These are phyloP conservation scores for Salix koriyanagi DNA, from an alignment of 345 rosid genomes.

Conservation along the genomic window DNA sequence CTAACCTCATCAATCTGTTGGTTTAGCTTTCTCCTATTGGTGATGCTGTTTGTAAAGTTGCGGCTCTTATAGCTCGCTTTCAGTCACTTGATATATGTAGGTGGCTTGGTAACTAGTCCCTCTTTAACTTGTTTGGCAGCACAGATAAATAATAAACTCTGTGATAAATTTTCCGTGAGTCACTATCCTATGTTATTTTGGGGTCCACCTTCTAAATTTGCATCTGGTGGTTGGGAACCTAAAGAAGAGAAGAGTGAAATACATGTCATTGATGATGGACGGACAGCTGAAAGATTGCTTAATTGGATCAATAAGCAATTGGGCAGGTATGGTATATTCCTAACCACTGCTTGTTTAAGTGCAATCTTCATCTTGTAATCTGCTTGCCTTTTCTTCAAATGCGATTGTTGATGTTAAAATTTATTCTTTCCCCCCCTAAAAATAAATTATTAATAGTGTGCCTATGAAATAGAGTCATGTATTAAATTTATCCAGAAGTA, in stretches of 20 bases:
- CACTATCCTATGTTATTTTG: conserved; percentile 95
- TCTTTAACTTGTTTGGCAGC: conserved; percentile 62
- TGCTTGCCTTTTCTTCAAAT: conserved; percentile 1
- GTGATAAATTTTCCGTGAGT: conserved; percentile 75
- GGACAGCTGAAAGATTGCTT: conserved; percentile 80
- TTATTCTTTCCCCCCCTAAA: neutral
- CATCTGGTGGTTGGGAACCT: conserved; percentile 57
- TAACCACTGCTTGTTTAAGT: conserved; percentile 8
- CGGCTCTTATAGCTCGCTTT: neutral
- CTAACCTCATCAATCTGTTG: neutral
- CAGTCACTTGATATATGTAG: neutral
- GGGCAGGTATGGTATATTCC: conserved; percentile 58
- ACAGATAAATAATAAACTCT: conserved; percentile 82
- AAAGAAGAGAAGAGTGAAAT: conserved; percentile 58
- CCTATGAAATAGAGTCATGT: neutral
- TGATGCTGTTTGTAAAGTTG: neutral
- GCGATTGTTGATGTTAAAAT: neutral
- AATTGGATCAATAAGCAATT: conserved; percentile 82
- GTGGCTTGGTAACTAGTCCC: conserved; percentile 24
- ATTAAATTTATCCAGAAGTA: neutral
- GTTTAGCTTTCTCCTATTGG: neutral
- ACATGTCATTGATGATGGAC: conserved; percentile 52
- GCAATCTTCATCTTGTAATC: neutral
- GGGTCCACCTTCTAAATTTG: conserved; percentile 67
- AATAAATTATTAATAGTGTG: neutral